Evolutionary conservation across 176 grass and related monocot species (phyloP), one percentile per base, ranked within the genome.

Genomic region (Chrysopogon serrulatus): DNA sequence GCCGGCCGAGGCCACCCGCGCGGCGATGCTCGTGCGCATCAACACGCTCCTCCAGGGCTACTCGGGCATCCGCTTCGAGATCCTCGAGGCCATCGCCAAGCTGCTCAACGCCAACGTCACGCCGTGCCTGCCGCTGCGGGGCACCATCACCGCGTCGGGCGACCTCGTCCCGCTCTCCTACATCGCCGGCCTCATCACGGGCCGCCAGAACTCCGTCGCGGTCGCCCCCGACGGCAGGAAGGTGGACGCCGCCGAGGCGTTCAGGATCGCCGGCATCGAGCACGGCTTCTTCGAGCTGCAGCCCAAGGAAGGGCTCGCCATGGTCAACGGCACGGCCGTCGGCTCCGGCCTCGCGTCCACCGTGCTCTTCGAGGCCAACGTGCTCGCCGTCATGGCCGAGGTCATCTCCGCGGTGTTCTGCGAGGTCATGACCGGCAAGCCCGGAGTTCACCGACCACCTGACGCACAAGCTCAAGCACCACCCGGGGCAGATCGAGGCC

Each of bases 401-500:
- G 92, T 98, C 21, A 4, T 94, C 33, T 98, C 95, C 1, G 95
- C 95, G 0, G 73, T 98, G 59, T 98, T 98, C 86, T 92, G 90
- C 65, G 95, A 98, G 75, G 95, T 98, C 28, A 98, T 98, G 95
- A 91, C 56, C 49, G 95, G 95, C 35, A 98, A 98, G 65, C 95
- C 90, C 0, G 95, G 95, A 98, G 88, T 98, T 68, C 82, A 98
- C 95, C 21, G 95, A 98, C 82, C 92, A 98, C 81, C 78, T 98
- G 3, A 98, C 92, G 19, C 95, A 98, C 86, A 98, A 95, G 88
- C 80, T 98, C 13, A 98, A 98, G 90, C 95, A 98, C 82, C 95
- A 98, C 78, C 95, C 95, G 0, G 95, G 95, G 4, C 95, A 98
- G 70, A 98, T 98, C 0, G 95, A 98, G 84, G 95, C 95, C 0